Percentiles rank a stretch among this genome's conserved stretches.
Conservation (phyloP, 257 asterid species). For the Scutellaria galericulata region DNA sequence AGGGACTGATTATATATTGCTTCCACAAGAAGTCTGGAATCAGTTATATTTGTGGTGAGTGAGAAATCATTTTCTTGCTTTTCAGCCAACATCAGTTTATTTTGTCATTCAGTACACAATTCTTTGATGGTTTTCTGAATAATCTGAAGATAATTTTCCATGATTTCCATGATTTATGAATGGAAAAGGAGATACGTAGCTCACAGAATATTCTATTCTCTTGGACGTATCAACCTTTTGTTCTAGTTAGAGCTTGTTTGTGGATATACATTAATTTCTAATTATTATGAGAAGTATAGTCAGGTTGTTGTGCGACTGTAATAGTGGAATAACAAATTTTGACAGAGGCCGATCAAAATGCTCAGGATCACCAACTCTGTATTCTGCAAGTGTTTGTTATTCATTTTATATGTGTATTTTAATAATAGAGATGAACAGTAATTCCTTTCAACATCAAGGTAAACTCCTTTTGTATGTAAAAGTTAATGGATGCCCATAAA, state of each 20-base stretch:
- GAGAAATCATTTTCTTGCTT: conserved; percentile 21
- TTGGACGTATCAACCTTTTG: background rate
- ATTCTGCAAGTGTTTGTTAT: conserved; percentile 7
- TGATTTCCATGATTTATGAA: conserved; percentile 19
- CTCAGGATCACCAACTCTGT: background rate
- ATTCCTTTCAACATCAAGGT: background rate
- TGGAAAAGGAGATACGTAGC: conserved; percentile 15
- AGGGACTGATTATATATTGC: conserved; percentile 97
- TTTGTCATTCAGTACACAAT: background rate
- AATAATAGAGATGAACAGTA: background rate
- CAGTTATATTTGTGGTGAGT: conserved; percentile 80
- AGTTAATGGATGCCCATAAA: background rate
- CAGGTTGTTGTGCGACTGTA: background rate
- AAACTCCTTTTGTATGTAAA: background rate
- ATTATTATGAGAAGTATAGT: conserved; percentile 5
- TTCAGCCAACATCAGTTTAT: conserved; percentile 7
- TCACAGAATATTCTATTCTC: background rate
- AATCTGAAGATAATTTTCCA: conserved; percentile 4
- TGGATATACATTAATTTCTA: background rate
- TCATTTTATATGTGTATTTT: background rate
- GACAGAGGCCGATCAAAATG: conserved; percentile 10
- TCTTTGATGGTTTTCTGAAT: background rate
- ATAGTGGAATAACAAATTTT: conserved; percentile 8
- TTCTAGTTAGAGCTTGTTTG: background rate
- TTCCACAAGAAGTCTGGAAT: conserved; percentile 90